These are phyloP conservation scores for Sherardia arvensis DNA, from an alignment of 257 asterid species.

Conservation along the genomic window DNA sequence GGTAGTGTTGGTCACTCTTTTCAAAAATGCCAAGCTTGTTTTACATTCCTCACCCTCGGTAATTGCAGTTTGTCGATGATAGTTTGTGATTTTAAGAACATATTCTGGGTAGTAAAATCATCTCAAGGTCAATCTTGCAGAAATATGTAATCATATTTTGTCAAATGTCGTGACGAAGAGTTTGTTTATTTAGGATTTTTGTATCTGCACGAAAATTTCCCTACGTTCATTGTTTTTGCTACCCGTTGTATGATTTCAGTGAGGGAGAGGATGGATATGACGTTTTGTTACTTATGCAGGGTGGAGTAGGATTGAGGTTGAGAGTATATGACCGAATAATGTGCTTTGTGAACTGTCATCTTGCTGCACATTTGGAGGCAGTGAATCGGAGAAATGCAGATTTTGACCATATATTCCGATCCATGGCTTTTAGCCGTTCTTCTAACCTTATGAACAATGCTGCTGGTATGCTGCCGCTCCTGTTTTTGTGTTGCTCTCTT, in stretches of 20 bases:
- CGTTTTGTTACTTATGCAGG: slow-evolving; percentile 33
- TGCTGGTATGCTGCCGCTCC: slow-evolving; percentile 77
- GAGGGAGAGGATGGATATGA: background rate
- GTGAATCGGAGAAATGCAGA: slow-evolving; percentile 87
- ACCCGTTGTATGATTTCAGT: no score
- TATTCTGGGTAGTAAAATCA: no score
- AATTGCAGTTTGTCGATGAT: background rate
- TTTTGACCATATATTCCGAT: slow-evolving; percentile 74
- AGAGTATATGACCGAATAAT: slow-evolving; percentile 82
- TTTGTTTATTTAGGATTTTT: no score
- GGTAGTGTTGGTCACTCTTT: slow-evolving; percentile 31
- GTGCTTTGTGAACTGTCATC: slow-evolving; percentile 84
- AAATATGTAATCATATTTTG: background rate
- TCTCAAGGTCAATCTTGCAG: no score
- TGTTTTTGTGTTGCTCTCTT: slow-evolving; percentile 65
- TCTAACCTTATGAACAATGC: slow-evolving; percentile 46
- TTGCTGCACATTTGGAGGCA: slow-evolving; percentile 98
- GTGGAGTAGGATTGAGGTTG: slow-evolving; percentile 92
- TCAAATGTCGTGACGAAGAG: background rate
- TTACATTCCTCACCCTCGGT: no score
- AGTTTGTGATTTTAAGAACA: background rate
- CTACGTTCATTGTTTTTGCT: no score
- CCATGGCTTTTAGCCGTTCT: slow-evolving; percentile 74
- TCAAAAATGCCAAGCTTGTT: background rate
- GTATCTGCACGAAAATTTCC: no score